Evolutionary conservation across 2,329 filamentous ascomycete species (phyloP).

Genomic region (Venturiaceae sp.): DNA sequence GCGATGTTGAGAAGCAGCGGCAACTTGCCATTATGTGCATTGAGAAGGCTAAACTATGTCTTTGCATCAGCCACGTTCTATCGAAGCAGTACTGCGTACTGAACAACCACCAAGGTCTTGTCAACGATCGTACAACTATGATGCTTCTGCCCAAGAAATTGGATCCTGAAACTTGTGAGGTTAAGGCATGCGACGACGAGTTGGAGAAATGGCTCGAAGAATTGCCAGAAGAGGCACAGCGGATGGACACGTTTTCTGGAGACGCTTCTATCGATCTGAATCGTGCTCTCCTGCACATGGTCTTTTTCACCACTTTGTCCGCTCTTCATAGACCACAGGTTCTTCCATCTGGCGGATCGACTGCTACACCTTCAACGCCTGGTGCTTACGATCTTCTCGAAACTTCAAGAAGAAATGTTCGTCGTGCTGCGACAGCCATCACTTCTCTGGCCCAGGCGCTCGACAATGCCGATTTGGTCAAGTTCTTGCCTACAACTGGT

Average conservation of each 20-base stretch:
- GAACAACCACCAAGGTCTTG: conserved; percentile 65
- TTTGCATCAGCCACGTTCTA: conserved; percentile 82
- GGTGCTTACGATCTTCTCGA: conserved; percentile 65
- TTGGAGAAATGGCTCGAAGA: conserved; percentile 67
- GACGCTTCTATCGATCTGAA: conserved; percentile 60
- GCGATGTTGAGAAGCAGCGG: conserved; percentile 62
- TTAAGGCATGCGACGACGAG: conserved; percentile 69
- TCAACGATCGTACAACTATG: conserved; percentile 65
- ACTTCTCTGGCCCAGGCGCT: conserved; percentile 74
- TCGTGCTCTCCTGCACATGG: conserved; percentile 81
- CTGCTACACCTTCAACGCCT: conserved; percentile 37
- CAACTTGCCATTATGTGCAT: conserved; percentile 83
- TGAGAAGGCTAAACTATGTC: conserved; percentile 79
- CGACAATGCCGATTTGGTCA: conserved; percentile 61
- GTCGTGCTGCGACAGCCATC: conserved; percentile 74
- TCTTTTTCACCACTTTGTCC: conserved; percentile 85
- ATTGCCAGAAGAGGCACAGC: conserved; percentile 62
- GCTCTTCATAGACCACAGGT: conserved; percentile 89
- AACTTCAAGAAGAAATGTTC: conserved; percentile 71
- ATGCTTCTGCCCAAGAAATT: conserved; percentile 88
- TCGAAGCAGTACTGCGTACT: conserved; percentile 87
- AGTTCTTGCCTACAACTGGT: conserved; percentile 76
- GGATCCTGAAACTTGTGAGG: conserved; percentile 69
- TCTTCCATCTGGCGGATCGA: conserved; percentile 60
- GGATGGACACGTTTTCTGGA: conserved; percentile 50